Percentiles rank a stretch among this genome's conserved stretches.
Evolutionary conservation across 768 basidiomycete genomes (phyloP).

Genomic region (Lactarius hengduanensis): DNA sequence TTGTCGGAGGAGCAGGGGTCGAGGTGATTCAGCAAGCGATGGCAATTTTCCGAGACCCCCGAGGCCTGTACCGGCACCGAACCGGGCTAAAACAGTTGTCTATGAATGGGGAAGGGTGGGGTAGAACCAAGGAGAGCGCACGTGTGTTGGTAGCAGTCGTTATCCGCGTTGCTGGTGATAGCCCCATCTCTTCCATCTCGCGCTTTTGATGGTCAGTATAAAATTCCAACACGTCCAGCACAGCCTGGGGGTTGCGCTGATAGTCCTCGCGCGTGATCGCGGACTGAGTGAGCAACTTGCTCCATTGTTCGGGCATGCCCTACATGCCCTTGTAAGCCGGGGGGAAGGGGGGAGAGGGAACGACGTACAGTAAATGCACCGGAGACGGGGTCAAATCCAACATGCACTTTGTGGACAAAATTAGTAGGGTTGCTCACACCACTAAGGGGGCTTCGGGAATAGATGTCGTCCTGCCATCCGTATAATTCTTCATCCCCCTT

Average conservation of each 20-base stretch:
- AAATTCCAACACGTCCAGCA: slow-evolving; percentile 96
- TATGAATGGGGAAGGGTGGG: slow-evolving; percentile 39
- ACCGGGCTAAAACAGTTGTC: slow-evolving; percentile 62
- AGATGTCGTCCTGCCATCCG: slow-evolving; percentile 97
- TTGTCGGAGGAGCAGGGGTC: slow-evolving; percentile 40
- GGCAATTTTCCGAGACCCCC: slow-evolving; percentile 58
- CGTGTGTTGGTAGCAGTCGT: slow-evolving; percentile 30
- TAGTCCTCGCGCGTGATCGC: slow-evolving; percentile 99
- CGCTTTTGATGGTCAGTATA: slow-evolving; percentile 97
- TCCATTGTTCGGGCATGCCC: slow-evolving; percentile 99
- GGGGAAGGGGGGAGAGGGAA: background rate
- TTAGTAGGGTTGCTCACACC: slow-evolving; percentile 94
- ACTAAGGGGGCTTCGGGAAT: slow-evolving; percentile 87
- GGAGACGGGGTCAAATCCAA: slow-evolving; percentile 91
- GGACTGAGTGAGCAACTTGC: slow-evolving; percentile 91
- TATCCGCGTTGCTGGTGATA: slow-evolving; percentile 32
- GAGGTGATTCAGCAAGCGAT: slow-evolving; percentile 38
- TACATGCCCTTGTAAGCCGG: slow-evolving; percentile 34
- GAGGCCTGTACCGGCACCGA: slow-evolving; percentile 89
- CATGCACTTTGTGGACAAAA: slow-evolving; percentile 98
- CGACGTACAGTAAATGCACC: slow-evolving; percentile 90
- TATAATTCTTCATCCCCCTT: slow-evolving; percentile 98
- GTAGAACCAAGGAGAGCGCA: slow-evolving; percentile 23
- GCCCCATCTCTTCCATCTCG: slow-evolving; percentile 69
- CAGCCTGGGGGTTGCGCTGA: slow-evolving; percentile 94